Evolutionary conservation across 495 filamentous ascomycete species (phyloP).

Genomic region (Penicillium fimorum): DNA sequence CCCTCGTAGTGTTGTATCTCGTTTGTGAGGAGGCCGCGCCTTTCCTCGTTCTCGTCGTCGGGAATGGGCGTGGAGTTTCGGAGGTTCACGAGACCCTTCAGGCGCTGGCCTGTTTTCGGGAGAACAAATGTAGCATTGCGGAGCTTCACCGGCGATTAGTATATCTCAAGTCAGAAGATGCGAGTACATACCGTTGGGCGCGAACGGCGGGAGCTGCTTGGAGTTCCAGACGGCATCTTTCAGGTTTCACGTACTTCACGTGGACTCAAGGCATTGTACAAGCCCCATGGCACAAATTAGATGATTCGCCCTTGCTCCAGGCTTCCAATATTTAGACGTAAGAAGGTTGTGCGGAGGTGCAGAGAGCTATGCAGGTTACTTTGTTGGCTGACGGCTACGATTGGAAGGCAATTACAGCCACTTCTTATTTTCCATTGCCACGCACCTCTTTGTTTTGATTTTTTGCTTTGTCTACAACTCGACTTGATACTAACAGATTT

Average conservation of each 20-base stretch:
- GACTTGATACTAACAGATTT: too few relatives aligned
- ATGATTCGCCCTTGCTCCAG: conserved; percentile 2
- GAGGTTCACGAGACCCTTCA: conserved; percentile 51
- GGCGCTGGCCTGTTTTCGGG: conserved; percentile 50
- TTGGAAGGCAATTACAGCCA: conserved; percentile 17
- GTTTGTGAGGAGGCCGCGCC: conserved; percentile 40
- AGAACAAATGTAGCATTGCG: conserved; percentile 56
- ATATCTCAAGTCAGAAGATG: conserved; percentile 1
- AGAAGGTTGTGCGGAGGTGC: conserved; percentile 9
- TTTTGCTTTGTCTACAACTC: background rate
- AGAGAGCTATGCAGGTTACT: conserved; percentile 7
- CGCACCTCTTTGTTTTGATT: conserved; percentile 15
- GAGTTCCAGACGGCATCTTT: conserved; percentile 31
- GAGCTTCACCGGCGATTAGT: conserved; percentile 34
- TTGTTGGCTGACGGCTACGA: conserved; percentile 12
- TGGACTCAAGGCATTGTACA: conserved; percentile 12
- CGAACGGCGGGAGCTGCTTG: conserved; percentile 41
- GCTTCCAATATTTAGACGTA: conserved; percentile 6
- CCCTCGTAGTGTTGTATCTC: conserved; percentile 24
- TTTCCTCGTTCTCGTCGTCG: conserved; percentile 33
- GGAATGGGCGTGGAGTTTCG: conserved; percentile 26
- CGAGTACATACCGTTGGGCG: conserved; percentile 38
- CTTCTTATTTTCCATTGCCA: conserved; percentile 9
- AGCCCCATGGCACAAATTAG: conserved; percentile 3
- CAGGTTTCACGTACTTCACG: conserved; percentile 19